Evolutionary conservation across 192 early-diverging fungal genomes (phyloP), one percentile per base, ranked within the genome.

Genomic region (Spinellus fusiger): DNA sequence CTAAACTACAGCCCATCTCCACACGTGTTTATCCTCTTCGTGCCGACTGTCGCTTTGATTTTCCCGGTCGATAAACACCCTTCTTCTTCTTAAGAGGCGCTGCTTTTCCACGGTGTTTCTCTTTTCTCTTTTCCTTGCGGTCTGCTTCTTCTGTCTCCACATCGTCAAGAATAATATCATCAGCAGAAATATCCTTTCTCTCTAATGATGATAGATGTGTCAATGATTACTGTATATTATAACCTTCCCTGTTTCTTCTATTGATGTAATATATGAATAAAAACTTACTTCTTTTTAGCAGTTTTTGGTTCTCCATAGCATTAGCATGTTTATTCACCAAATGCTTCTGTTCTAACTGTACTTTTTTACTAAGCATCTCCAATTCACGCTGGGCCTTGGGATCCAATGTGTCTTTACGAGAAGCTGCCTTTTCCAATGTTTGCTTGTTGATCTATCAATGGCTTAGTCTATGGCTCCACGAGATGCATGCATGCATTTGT

Each of bases 351-450:
- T 93, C 91, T n/a, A 84, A 70, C 73, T 96, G 92, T 13, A 96
- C 91, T 80, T 95, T 88, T 77, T 96, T 96, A 59, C 92, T 92
- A 71, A 92, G 95, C 83, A 94, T 95, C 73, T 94, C 91, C 51
- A 88, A 76, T 53, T 93, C 90, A 53, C 94, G 82, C 74, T 90
- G 87, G 66, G 86, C 86, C 51, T 86, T 81, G 32, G 89, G 89
- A 46, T 91, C 80, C 64, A 94, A 91, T 33, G 85, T 73, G 20
- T 82, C 86, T 70, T 91, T 84, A 55, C 93, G 88, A 27, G 75
- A 68, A 61, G 86, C 82, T 40, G 83, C 77, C 70, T 98, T 89
- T 54, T 94, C 84, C 60, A 96, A 69, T 59, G 95, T 77, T 63
- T 76, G 77, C 69, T 94, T 84, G 65, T 90, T 84, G 47, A 95